phyloP scores from a whole-genome alignment of 2,329 filamentous ascomycete genomes.

The Meredithiella fracta region DNA sequence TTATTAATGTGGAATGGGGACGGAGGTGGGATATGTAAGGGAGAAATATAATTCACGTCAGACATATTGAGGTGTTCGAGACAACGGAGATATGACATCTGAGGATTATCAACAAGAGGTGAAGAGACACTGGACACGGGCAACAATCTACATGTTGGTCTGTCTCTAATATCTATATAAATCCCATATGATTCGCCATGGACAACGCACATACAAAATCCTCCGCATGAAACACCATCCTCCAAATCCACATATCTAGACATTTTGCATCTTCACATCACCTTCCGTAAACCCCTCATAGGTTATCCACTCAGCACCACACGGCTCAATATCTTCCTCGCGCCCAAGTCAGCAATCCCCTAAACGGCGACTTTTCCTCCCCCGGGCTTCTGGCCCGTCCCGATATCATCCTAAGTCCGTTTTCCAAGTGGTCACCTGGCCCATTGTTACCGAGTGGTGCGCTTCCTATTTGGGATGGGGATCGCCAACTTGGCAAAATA shows the following conservation, averaged over 20 bases:
- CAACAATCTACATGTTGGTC: neutral
- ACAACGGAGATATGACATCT: neutral
- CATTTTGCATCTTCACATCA: neutral
- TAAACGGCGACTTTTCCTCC: no score
- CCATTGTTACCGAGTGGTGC: neutral
- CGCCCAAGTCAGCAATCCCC: no score
- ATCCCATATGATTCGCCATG: no score
- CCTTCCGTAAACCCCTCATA: no score
- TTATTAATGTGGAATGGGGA: neutral
- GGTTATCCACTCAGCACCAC: neutral
- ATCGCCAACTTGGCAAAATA: neutral
- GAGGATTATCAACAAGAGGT: no score
- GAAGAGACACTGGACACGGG: neutral
- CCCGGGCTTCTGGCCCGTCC: neutral
- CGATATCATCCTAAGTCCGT: constrained; percentile 8
- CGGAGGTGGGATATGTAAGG: no score
- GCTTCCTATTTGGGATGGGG: neutral
- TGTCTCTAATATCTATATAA: no score
- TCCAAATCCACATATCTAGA: neutral
- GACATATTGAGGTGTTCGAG: neutral
- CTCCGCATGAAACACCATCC: neutral
- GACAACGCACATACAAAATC: no score
- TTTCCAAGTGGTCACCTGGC: neutral
- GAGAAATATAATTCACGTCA: neutral
- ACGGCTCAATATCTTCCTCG: no score